Conservation (phyloP, 2,329 filamentous ascomycete genomes). For the Fonsecaea pedrosoi region DNA sequence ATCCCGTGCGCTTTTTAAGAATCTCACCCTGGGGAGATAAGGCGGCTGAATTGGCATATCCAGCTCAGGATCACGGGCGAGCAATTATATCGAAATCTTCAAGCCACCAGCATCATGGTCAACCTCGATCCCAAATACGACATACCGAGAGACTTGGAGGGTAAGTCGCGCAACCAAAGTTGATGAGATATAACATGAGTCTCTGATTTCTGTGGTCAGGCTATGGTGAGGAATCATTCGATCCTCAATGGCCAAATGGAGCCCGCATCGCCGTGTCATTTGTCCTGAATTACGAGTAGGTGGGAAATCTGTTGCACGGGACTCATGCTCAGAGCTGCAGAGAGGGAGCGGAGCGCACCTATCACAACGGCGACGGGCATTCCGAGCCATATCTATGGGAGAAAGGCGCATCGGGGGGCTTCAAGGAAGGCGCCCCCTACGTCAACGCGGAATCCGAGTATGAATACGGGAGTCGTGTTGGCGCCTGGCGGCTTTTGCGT, state of each 20-base stretch:
- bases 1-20: neutral
- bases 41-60: neutral
- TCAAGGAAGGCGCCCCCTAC: neutral
- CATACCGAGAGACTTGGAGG: conserved; percentile 1
- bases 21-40: neutral
- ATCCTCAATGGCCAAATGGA: conserved; percentile 47
- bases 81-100: conserved; percentile 1
- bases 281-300: conserved; percentile 1
- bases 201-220: neutral
- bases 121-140: conserved; percentile 3
- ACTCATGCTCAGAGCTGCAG: neutral
- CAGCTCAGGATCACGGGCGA: neutral
- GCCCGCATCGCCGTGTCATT: conserved; percentile 47
- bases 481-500: conserved; percentile 3
- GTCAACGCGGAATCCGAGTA: conserved; percentile 2
- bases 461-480: neutral
- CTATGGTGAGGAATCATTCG: neutral
- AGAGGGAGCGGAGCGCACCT: conserved; percentile 1
- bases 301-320: neutral
- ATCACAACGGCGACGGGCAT: neutral
- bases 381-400: neutral
- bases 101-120: neutral
- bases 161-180: neutral
- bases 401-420: neutral
- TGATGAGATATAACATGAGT: neutral